Evolutionary conservation across 106 monocot species (phyloP), one percentile per base, ranked within the genome.

Genomic region (Dendrobium catenatum): DNA sequence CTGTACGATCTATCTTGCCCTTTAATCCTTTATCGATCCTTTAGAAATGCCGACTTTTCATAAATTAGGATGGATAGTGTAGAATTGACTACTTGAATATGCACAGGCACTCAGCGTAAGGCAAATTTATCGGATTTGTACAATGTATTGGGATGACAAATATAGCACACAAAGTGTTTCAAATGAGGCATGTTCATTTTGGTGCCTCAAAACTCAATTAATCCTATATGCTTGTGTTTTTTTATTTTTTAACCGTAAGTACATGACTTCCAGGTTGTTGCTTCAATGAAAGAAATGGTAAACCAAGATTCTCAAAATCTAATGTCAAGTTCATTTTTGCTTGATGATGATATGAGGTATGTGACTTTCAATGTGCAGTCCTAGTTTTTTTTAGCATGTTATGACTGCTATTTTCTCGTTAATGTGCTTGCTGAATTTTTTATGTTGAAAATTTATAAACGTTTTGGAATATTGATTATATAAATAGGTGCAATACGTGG

Each of bases 101-200:
- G 31, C 55, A 5, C 83, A 99, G 98, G 88, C 84, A 16, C 89
- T 99, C 66, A 95, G 95, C 83, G 87, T 99, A 16, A 82, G 88
- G 18, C 98, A 99, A 81, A 99, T 99, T 49, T 99, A 99, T 83
- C 84, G 98, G 79, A 99, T 99, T 86, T 91, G 98, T 79, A 92
- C 95, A 9, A 99, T 95, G 95, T 99, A 99, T 81, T 99, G 95
- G 95, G 98, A 99, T 87, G 98, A 99, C 82, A 99, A 99, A 79
- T 99, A 99, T 64, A 81, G 85, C 72, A 99, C 98, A 47, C 91
- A 90, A 48, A 93, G 98, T 80, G 95, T 99, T 22, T 99, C 98
- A 70, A 89, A 86, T 81, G 98, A 99, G 91, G 98, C 85, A 86
- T 85, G 86, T 75, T 44, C 19, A 27, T 72, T 78, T 29, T 70